Conservation (phyloP, 2,329 filamentous ascomycete genomes). For the Aureobasidium zeae region DNA sequence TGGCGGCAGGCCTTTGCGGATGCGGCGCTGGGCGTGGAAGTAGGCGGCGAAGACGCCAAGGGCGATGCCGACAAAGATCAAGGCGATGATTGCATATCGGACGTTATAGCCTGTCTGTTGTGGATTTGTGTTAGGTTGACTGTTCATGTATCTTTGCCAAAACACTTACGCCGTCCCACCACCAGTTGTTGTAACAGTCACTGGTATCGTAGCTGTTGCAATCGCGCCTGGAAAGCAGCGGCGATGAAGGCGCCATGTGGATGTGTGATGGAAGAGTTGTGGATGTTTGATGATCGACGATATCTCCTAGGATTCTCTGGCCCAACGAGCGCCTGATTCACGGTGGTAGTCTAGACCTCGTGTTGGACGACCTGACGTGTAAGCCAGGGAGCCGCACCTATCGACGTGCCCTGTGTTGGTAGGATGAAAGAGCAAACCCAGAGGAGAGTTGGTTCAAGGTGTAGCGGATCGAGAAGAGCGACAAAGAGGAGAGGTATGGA, state of each 20-base stretch:
- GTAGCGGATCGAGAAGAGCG: too few species aligned
- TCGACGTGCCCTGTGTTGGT: too few species aligned
- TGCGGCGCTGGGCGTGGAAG: conserved; percentile 57
- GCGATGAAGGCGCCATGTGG: conserved; percentile 11
- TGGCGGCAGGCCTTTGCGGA: conserved; percentile 56
- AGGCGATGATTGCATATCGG: conserved; percentile 62
- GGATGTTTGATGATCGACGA: too few species aligned
- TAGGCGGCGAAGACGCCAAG: conserved; percentile 59
- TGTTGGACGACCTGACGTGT: too few species aligned
- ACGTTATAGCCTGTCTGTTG: conserved; percentile 54
- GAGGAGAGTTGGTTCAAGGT: too few species aligned
- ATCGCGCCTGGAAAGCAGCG: background rate
- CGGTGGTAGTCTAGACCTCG: too few species aligned
- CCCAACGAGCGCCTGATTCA: too few species aligned
- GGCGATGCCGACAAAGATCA: conserved; percentile 49
- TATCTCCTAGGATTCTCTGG: too few species aligned
- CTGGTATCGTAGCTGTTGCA: background rate
- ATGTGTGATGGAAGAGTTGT: too few species aligned
- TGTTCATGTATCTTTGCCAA: background rate
- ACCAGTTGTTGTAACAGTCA: background rate
- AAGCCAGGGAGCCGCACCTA: too few species aligned
- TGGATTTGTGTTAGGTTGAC: background rate
- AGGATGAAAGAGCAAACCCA: too few species aligned
- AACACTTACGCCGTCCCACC: conserved; percentile 7
- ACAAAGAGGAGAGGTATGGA: too few species aligned